Conservation (phyloP, 192 early-diverging fungal genomes). For the Chytriomyces confervae region DNA sequence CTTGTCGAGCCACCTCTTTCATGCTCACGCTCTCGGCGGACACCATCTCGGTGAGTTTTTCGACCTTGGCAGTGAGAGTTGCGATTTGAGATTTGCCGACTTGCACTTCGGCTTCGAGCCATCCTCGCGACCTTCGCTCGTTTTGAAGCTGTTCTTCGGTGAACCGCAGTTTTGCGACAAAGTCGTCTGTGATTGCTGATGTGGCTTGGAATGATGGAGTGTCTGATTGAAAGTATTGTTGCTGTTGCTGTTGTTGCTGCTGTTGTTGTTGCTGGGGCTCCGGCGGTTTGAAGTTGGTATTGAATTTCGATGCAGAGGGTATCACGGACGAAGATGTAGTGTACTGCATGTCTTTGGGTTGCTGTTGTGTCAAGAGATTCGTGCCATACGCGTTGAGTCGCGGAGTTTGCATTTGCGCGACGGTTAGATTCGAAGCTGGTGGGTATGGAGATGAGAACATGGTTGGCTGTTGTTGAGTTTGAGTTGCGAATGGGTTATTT, state of each 20-base stretch:
- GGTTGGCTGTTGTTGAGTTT: background rate
- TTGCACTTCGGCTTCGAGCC: conserved; percentile 51
- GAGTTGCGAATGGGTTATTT: background rate
- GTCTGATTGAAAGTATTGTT: conserved; percentile 9
- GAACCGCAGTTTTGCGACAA: conserved; percentile 37
- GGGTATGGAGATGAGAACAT: background rate
- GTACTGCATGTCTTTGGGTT: background rate
- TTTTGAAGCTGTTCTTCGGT: conserved; percentile 40
- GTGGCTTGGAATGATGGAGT: background rate
- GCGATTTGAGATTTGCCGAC: conserved; percentile 42
- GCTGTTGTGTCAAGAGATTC: background rate
- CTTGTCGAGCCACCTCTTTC: conserved; percentile 22
- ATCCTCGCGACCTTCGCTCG: conserved; percentile 40
- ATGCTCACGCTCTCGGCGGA: conserved; percentile 4
- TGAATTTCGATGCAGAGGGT: background rate
- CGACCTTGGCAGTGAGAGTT: conserved; percentile 43
- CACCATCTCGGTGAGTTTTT: conserved; percentile 32
- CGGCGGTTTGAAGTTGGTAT: background rate
- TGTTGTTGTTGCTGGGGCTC: background rate
- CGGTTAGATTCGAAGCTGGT: background rate
- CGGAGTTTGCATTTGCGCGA: background rate
- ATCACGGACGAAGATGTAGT: background rate
- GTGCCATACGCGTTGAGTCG: background rate
- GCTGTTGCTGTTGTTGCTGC: background rate
- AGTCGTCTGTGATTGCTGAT: conserved; percentile 9